phyloP scores from a whole-genome alignment of 2,329 filamentous ascomycete genomes.

The Ampelomyces quisqualis region DNA sequence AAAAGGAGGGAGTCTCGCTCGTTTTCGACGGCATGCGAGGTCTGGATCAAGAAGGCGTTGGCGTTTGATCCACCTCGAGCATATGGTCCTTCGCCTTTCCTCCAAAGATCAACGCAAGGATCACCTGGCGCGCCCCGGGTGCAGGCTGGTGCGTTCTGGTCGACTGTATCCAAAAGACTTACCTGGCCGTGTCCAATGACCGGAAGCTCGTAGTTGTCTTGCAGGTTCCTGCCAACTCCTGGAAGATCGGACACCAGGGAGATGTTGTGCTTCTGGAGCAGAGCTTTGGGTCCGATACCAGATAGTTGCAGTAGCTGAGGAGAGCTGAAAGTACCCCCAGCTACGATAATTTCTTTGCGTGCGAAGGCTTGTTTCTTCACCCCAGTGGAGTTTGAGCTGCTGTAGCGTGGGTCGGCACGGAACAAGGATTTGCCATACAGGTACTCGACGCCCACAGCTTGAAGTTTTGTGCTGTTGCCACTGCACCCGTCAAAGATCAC shows the following conservation, averaged over 20 bases:
- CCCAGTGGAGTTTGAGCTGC: conserved; percentile 10
- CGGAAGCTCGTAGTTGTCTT: conserved; percentile 39
- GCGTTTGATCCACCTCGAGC: conserved; percentile 52
- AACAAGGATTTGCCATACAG: conserved; percentile 46
- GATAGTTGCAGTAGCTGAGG: conserved; percentile 64
- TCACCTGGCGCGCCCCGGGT: conserved; percentile 24
- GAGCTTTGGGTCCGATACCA: conserved; percentile 57
- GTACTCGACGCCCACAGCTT: conserved; percentile 48
- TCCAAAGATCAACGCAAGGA: conserved; percentile 21
- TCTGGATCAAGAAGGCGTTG: conserved; percentile 50
- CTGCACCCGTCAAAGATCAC: conserved; percentile 38
- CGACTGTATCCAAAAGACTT: conserved; percentile 2
- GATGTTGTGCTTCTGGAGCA: conserved; percentile 57
- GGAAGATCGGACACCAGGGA: conserved; percentile 53
- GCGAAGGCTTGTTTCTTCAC: conserved; percentile 17
- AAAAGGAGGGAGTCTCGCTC: conserved; percentile 56
- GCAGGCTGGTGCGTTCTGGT: conserved; percentile 12
- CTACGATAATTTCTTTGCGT: conserved; percentile 21
- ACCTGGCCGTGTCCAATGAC: conserved; percentile 53
- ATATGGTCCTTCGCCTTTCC: conserved; percentile 20
- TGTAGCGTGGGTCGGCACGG: conserved; percentile 45
- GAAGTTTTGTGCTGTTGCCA: conserved; percentile 23
- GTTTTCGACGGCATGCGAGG: conserved; percentile 46
- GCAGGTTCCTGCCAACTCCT: conserved; percentile 23
- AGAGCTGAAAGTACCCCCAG: conserved; percentile 58